phyloP scores from a whole-genome alignment of 768 basidiomycete species.

The Lactarius hatsudake region DNA sequence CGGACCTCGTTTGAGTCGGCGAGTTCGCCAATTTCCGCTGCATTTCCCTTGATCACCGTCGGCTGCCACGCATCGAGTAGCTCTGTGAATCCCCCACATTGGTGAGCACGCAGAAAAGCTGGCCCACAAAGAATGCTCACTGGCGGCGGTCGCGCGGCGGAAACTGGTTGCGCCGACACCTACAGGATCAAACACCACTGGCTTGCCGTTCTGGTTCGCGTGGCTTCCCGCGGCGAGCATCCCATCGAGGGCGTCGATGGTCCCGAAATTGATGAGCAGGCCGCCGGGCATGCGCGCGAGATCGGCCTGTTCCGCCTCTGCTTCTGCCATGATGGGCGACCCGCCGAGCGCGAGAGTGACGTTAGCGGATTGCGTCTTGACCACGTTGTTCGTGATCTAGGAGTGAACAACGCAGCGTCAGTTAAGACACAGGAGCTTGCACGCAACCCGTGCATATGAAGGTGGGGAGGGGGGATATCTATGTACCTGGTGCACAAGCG shows the following conservation, averaged over 20 bases:
- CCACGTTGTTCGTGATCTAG: conserved; percentile 88
- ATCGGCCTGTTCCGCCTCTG: conserved; percentile 78
- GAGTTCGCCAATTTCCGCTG: conserved; percentile 80
- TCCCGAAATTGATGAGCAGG: conserved; percentile 86
- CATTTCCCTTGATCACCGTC: conserved; percentile 92
- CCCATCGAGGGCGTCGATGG: conserved; percentile 62
- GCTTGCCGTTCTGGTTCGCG: conserved; percentile 68
- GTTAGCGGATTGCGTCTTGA: conserved; percentile 87
- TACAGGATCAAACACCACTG: conserved; percentile 88
- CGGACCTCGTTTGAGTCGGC: conserved; percentile 72
- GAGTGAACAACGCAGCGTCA: conserved; percentile 6
- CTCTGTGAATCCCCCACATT: conserved; percentile 38
- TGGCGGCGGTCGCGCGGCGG: conserved; percentile 58
- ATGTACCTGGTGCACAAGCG: conserved; percentile 78
- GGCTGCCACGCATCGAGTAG: conserved; percentile 78
- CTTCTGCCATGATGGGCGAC: conserved; percentile 93
- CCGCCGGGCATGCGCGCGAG: conserved; percentile 62
- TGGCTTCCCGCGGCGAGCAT: conserved; percentile 71
- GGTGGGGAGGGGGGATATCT: background rate
- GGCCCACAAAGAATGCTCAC: conserved; percentile 34
- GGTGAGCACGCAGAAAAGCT: background rate
- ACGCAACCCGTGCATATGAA: background rate
- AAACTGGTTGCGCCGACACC: conserved; percentile 81
- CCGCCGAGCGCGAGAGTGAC: conserved; percentile 83
- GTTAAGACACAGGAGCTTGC: background rate